A percentile compares a stretch with the other conserved stretches of the same genome.
These are phyloP conservation scores for Leccinellum albellum DNA, from an alignment of 768 basidiomycete species.

Conservation along the genomic window DNA sequence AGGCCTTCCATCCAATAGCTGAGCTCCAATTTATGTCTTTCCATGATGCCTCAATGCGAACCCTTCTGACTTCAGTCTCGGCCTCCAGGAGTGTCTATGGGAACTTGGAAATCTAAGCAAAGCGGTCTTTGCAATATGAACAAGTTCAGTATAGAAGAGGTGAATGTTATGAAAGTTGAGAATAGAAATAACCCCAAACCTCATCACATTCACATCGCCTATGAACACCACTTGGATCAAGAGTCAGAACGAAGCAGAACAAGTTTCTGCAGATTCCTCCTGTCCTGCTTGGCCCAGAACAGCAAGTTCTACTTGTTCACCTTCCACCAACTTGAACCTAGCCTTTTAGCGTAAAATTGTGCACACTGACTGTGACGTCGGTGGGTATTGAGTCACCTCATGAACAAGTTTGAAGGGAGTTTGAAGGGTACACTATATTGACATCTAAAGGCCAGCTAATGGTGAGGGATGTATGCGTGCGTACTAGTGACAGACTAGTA, in stretches of 20 bases:
- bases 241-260: slow-evolving; percentile 61
- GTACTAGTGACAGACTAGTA: too few species aligned
- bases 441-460: too few species aligned
- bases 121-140: slow-evolving; percentile 92
- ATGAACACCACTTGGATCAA: slow-evolving; percentile 80
- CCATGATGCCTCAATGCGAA: slow-evolving; percentile 90
- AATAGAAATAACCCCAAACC: slow-evolving; percentile 87
- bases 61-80: slow-evolving; percentile 90
- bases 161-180: slow-evolving; percentile 88
- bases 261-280: slow-evolving; percentile 24
- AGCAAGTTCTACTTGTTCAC: slow-evolving; percentile 20
- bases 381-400: too few species aligned
- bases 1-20: slow-evolving; percentile 91
- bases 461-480: too few species aligned
- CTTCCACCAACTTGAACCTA: slow-evolving; percentile 41
- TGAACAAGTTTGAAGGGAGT: too few species aligned
- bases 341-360: slow-evolving; percentile 77
- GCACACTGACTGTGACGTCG: too few species aligned
- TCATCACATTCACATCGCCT: slow-evolving; percentile 93
- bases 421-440: too few species aligned
- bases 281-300: slow-evolving; percentile 29
- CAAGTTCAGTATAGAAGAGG: slow-evolving; percentile 89
- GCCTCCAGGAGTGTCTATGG: slow-evolving; percentile 89
- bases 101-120: slow-evolving; percentile 86
- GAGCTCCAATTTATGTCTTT: slow-evolving; percentile 93